These are phyloP conservation scores for Mycena floridula DNA, from an alignment of 768 basidiomycete genomes.

Conservation along the genomic window DNA sequence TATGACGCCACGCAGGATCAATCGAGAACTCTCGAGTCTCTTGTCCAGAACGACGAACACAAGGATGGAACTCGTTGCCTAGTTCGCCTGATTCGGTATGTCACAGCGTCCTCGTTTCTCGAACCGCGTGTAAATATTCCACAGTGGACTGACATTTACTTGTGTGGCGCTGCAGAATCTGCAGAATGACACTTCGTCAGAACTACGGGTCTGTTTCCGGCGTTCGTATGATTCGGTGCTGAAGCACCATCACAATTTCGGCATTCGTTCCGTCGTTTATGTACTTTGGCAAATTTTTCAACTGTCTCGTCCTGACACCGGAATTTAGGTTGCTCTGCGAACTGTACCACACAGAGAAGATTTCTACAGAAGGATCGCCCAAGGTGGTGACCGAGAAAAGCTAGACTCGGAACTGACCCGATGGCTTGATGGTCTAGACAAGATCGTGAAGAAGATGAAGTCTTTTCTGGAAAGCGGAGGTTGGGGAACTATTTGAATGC, in stretches of 20 bases:
- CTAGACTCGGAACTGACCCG: constrained; percentile 46
- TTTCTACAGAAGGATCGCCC: constrained; percentile 58
- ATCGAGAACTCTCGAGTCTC: constrained; percentile 54
- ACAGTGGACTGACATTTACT: constrained; percentile 62
- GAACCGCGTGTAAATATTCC: constrained; percentile 1
- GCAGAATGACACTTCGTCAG: constrained; percentile 45
- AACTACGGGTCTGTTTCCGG: constrained; percentile 65
- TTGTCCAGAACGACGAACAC: constrained; percentile 46
- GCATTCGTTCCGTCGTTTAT: constrained; percentile 58
- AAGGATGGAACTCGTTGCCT: constrained; percentile 56
- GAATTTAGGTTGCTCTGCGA: constrained; percentile 46
- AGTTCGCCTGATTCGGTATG: constrained; percentile 61
- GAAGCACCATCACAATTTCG: constrained; percentile 57
- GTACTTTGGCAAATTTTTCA: constrained; percentile 29
- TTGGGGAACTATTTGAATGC: constrained; percentile 47
- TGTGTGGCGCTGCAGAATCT: constrained; percentile 62
- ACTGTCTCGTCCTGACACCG: constrained; percentile 3
- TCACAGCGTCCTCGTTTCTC: constrained; percentile 3
- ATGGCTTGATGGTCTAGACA: constrained; percentile 58
- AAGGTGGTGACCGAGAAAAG: constrained; percentile 49
- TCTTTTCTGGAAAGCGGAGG: constrained; percentile 47
- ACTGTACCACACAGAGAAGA: constrained; percentile 54
- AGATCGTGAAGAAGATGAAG: constrained; percentile 42
- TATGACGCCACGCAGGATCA: constrained; percentile 34
- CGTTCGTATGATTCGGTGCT: constrained; percentile 66